Base-by-base conservation (phyloP, 768 basidiomycete genomes). In the Russula griseocarnosa region DNA sequence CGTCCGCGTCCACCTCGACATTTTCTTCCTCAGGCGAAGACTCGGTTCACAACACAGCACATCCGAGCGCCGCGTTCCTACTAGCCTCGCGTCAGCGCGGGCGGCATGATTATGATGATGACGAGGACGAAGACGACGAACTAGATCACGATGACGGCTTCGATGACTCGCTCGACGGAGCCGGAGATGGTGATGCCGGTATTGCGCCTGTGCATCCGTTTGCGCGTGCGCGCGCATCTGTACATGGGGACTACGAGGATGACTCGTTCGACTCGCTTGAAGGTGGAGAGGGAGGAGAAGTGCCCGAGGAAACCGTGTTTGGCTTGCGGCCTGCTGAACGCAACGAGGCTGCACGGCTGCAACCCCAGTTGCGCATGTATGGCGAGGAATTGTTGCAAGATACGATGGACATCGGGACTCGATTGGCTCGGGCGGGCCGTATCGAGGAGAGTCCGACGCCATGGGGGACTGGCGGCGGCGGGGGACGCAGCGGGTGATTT, bases 31-130 rank as follows among this genome's bases (percentile, higher is more conserved):
- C 84, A 58, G 82, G 82, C 62, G 73, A 69, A n/a, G 77, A 79
- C 47, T 83, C 84, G 47, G 75, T 82, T 55, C 79, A 83, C 69
- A 79, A 81, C 70, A 80, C 84, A 3, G 81, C 79, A 5, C 83
- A 86, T 67, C 87, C 88, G 1, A 87, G 86, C 10, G 84, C 83
- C 1, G 87, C 86, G 1, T 90, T 91, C 74, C 75, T 91, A 3
- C 82, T 88, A 77, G 86, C 83, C 3, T 76, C 79, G 0, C 75
- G 76, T 9, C 66, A 69, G 49, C 68, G 68, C 13, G 68, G 68
- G 32, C 55, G 30, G 13, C 18, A 66, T 38, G 67, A 68, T 26
- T 34, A 58, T 11, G 52, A 40, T 24, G 67, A 68, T 22, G 53
- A 52, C 3, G 50, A 61, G 14, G 64, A 68, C 24, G 62, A 66